Base-by-base conservation (phyloP, 805 yeast genomes). In the Candida saitoana region DNA sequence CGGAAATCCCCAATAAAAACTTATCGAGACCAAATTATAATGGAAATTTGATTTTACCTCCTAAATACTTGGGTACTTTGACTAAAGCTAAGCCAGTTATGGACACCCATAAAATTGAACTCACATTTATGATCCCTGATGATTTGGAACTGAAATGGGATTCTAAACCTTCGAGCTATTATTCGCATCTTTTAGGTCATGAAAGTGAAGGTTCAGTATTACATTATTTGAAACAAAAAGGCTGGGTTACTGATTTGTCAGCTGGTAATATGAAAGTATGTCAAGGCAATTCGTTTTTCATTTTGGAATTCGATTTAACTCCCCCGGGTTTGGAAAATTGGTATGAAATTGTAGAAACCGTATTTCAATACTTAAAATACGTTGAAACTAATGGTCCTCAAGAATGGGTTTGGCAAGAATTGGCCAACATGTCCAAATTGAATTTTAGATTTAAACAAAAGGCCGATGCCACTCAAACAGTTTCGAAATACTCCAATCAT, bases 131-230 rank as follows among this genome's bases (percentile, higher is more conserved):
- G 39, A 77, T 86, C 9, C 96, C 96, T 2, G 89, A 86, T 55
- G 82, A 82, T 49, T 76, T 77, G 39, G 76, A 74, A 18, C 60
- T 66, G 39, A 47, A 59, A 17, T 86, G 90, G 86, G 74, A 76
- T 41, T 73, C 75, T 18, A 79, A 79, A 50, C 95, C 97, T 0
- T 73, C 77, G 5, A 77, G 74, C 42, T 85, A 88, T 61, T 75
- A 69, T 49, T 78, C 90, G 16, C 97, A 93, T 60, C 69, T 93
- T 40, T 66, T 91, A 37, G 98, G 98, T 32, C 98, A 91, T 61
- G 99, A 91, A 65, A 86, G 93, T 37, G 73, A 82, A 38, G 98
- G 98, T 2, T 88, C 96, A 2, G 60, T 91, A 15, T 69, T 88
- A 27, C 76, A 81, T 42, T 74, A 72, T 49, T 74, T 91, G 49